These are phyloP conservation scores for Closterium sp. DNA, from an alignment of 139 green algal species.

Conservation along the genomic window DNA sequence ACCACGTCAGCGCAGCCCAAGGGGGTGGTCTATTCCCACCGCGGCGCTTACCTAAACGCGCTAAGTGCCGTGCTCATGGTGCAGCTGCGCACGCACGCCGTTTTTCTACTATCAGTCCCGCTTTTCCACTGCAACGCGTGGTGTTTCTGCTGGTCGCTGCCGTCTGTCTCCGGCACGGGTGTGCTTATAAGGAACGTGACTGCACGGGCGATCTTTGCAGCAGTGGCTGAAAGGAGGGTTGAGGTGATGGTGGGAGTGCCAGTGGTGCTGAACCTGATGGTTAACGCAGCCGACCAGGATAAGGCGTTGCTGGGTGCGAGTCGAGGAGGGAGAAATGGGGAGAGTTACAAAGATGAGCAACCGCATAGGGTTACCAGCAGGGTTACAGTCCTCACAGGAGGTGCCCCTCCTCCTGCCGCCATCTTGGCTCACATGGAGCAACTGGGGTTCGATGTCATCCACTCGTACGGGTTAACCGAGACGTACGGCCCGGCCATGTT, in stretches of 20 bases:
- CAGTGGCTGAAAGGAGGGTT: background rate
- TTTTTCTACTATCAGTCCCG: conserved; percentile 24
- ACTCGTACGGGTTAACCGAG: conserved; percentile 20
- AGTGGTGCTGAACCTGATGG: conserved; percentile 1
- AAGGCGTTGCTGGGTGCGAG: background rate
- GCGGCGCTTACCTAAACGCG: conserved; percentile 37
- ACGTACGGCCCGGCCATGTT: conserved; percentile 12
- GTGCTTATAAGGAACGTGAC: conserved; percentile 9
- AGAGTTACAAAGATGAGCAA: background rate
- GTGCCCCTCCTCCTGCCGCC: background rate
- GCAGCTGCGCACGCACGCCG: conserved; percentile 2
- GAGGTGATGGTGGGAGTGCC: background rate
- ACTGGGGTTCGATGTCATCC: background rate
- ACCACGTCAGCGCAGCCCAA: conserved; percentile 12
- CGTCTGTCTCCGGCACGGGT: conserved; percentile 18
- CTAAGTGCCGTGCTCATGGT: conserved; percentile 15
- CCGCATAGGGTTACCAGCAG: background rate
- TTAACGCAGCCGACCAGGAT: background rate
- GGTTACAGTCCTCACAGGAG: conserved; percentile 1
- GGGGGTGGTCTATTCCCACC: conserved; percentile 32
- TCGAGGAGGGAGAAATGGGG: background rate
- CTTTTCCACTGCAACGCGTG: conserved; percentile 45
- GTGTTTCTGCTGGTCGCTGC: conserved; percentile 32
- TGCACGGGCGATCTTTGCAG: background rate
- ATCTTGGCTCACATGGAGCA: conserved; percentile 10